Evolutionary conservation across 805 yeast genomes (phyloP).

Genomic region (Kuraishia ogatae): DNA sequence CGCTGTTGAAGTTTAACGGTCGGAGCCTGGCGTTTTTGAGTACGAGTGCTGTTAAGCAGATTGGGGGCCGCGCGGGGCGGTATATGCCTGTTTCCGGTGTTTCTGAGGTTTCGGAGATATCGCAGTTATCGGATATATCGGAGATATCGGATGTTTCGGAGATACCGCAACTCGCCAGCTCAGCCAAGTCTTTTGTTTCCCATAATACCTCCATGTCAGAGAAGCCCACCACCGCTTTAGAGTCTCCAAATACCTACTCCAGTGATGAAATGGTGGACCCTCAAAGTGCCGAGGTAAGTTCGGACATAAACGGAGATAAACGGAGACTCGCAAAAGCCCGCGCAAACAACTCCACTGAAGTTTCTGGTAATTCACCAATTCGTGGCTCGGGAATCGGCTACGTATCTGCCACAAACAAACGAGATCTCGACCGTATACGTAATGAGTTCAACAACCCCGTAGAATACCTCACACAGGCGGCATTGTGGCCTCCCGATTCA

Average conservation of each 20-base stretch:
- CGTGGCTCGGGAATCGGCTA: constrained; percentile 26
- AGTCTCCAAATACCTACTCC: too few species aligned
- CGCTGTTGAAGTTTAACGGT: constrained; percentile 67
- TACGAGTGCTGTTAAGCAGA: constrained; percentile 73
- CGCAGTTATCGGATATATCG: too few species aligned
- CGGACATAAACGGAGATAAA: constrained; percentile 8
- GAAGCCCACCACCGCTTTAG: too few species aligned
- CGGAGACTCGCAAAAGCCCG: constrained; percentile 4
- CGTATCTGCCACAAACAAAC: constrained; percentile 42
- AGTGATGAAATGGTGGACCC: too few species aligned
- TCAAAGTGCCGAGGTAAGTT: too few species aligned
- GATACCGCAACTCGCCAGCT: too few species aligned
- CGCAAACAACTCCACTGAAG: too few species aligned
- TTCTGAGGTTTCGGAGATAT: background rate
- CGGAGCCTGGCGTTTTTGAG: constrained; percentile 34
- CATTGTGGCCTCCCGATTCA: constrained; percentile 72
- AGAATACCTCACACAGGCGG: constrained; percentile 47
- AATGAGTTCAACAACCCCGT: constrained; percentile 43
- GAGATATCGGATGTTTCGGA: too few species aligned
- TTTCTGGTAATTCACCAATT: too few species aligned
- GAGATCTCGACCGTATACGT: constrained; percentile 36
- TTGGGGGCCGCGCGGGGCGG: constrained; percentile 95
- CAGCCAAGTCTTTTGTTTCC: too few species aligned
- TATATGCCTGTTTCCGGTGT: constrained; percentile 18
- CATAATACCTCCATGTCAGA: too few species aligned